These are phyloP conservation scores for Xylaria sp. DNA, from an alignment of 2,329 filamentous ascomycete genomes.

Conservation along the genomic window DNA sequence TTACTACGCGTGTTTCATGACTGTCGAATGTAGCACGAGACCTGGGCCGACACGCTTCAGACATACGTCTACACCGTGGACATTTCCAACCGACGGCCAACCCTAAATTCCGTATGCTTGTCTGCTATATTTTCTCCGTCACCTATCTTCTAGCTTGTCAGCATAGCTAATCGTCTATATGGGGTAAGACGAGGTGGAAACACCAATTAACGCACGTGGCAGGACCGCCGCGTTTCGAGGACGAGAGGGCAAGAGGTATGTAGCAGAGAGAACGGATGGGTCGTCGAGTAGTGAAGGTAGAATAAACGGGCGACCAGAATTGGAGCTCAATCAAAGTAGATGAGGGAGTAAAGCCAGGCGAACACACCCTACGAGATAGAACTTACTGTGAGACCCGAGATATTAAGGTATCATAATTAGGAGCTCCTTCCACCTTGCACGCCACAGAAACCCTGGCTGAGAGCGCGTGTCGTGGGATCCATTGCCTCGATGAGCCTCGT, in stretches of 20 bases:
- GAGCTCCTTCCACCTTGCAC: not conserved
- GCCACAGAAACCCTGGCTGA: conserved; percentile 49
- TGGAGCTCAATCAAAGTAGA: not conserved
- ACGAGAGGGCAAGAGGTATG: no score
- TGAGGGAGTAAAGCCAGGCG: no score
- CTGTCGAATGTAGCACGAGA: no score
- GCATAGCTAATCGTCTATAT: no score
- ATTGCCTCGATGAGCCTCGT: conserved; percentile 46
- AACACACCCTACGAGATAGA: not conserved
- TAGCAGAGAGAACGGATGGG: not conserved
- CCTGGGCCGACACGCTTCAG: no score
- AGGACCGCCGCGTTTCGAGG: no score
- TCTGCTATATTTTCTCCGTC: no score
- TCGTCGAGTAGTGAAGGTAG: not conserved
- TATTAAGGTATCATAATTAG: not conserved
- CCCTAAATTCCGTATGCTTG: no score
- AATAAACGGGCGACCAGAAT: not conserved
- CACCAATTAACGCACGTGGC: not conserved
- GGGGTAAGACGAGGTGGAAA: not conserved
- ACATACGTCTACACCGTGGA: no score
- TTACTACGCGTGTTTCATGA: no score
- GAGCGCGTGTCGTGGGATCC: conserved; percentile 43
- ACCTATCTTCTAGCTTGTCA: no score
- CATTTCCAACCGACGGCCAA: no score
- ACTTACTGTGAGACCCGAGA: not conserved